Evolutionary conservation across 2,329 filamentous ascomycete species (phyloP), one percentile per base, ranked within the genome.

Genomic region (Phialocephala subalpina): DNA sequence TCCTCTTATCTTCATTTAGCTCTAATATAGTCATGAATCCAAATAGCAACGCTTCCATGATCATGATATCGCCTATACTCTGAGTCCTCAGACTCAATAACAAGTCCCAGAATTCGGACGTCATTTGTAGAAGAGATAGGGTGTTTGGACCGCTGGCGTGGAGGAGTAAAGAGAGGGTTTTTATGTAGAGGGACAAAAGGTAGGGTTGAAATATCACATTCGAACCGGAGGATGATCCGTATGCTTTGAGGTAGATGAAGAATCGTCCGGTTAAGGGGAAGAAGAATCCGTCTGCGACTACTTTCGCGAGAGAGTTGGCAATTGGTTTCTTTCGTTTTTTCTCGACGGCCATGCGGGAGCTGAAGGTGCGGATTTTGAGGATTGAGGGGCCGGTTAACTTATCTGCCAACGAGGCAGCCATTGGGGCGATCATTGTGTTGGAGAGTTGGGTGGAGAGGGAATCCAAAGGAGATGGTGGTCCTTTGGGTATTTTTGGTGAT

Each of bases 291-390:
- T 88, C 83, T 0, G 89, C 86, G 29, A 98, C 87, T 29, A 97
- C 82, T 59, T 90, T 87, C 45, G 94, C 91, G 0, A 97, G 88
- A 9, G 90, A 90, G 75, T 97, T 97, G 12, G 91, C 86, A 16
- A 91, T 90, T 3, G 89, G 81, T 62, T 85, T 85, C 61, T 80
- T 78, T 14, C 80, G 79, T 60, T 82, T 84, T 63, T 86, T 86
- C 73, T 91, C 86, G 20, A 90, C 84, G 65, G 87, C 83, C 77
- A 94, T 88, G 20, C 92, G 89, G 0, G 92, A 92, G 12, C 91
- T 95, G 79, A 98, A 97, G 2, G 91, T 97, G 33, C 93, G 89
- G 25, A 98, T 87, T 80, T 98, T 98, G 55, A 99, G 87, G 6
- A 91, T 87, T 70, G 94, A 89, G 0, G 96, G 94, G 0, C 95